These are phyloP conservation scores for Trametes maxima DNA, from an alignment of 768 basidiomycete genomes.

Conservation along the genomic window DNA sequence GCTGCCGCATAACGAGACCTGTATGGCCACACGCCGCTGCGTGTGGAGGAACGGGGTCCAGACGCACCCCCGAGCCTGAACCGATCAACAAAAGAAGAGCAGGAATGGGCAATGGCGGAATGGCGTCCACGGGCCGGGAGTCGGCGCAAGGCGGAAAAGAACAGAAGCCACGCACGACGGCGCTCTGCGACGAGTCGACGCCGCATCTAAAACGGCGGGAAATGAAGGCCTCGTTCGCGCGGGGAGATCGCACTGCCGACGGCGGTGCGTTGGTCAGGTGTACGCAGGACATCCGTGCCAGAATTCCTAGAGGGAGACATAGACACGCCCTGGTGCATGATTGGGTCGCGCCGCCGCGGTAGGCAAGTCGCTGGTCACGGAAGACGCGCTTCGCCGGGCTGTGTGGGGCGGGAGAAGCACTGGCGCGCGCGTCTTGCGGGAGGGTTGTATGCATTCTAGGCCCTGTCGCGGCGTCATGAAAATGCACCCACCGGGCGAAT, in stretches of 20 bases:
- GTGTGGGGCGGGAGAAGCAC: conserved; percentile 8
- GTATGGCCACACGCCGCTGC: too few species aligned
- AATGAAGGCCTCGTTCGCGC: conserved; percentile 3
- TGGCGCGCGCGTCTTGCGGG: not conserved
- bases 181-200: not conserved
- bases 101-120: not conserved
- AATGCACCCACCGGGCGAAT: not conserved
- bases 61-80: conserved; percentile 9
- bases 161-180: too few species aligned
- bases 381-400: not conserved
- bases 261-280: conserved; percentile 5
- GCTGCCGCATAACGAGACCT: too few species aligned
- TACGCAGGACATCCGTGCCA: not conserved
- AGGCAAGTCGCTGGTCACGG: not conserved
- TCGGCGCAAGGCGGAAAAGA: not conserved
- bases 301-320: not conserved
- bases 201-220: not conserved
- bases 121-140: not conserved
- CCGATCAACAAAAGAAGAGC: conserved; percentile 12
- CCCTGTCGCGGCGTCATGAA: conserved; percentile 7
- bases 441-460: not conserved
- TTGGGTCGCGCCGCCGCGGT: not conserved
- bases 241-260: not conserved
- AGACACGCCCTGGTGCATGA: not conserved
- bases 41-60: not conserved